Evolutionary conservation across 83 land plant species (phyloP).

Genomic region (Thuja plicata): DNA sequence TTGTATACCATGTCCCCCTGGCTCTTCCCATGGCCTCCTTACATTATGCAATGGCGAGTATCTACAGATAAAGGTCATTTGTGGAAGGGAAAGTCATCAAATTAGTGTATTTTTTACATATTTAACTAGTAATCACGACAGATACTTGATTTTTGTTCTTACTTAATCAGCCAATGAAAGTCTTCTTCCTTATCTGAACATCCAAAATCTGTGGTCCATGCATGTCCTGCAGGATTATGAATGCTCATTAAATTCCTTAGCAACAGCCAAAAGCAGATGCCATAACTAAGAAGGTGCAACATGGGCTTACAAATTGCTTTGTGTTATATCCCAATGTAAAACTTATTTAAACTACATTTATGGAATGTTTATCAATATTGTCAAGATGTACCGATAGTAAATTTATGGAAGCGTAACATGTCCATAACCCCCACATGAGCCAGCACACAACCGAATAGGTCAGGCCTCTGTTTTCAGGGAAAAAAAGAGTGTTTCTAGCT

Average conservation of each 20-base stretch:
- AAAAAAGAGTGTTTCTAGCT: neutral
- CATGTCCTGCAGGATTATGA: conserved; percentile 68
- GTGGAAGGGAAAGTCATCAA: neutral
- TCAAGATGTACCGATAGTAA: conserved; percentile 79
- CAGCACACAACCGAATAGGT: conserved; percentile 95
- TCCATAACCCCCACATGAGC: conserved; percentile 99
- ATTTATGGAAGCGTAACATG: conserved; percentile 99
- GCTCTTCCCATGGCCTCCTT: conserved; percentile 81
- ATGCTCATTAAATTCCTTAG: neutral
- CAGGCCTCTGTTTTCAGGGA: conserved; percentile 76
- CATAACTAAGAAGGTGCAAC: neutral
- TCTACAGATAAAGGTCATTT: conserved; percentile 32
- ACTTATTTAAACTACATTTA: neutral
- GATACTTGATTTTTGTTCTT: conserved; percentile 19
- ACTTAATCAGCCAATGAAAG: conserved; percentile 94
- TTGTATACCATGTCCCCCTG: conserved; percentile 35
- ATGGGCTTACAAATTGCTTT: neutral
- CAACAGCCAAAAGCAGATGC: neutral
- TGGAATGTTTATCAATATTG: neutral
- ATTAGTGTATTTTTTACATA: neutral
- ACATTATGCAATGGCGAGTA: conserved; percentile 99
- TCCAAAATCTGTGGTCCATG: conserved; percentile 97
- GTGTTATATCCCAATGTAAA: neutral
- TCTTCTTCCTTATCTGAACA: conserved; percentile 96
- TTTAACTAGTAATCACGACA: neutral